Percentiles rank a stretch among this genome's conserved stretches.
phyloP scores from a whole-genome alignment of 106 monocot genomes.

The Cymbidium sinense region DNA sequence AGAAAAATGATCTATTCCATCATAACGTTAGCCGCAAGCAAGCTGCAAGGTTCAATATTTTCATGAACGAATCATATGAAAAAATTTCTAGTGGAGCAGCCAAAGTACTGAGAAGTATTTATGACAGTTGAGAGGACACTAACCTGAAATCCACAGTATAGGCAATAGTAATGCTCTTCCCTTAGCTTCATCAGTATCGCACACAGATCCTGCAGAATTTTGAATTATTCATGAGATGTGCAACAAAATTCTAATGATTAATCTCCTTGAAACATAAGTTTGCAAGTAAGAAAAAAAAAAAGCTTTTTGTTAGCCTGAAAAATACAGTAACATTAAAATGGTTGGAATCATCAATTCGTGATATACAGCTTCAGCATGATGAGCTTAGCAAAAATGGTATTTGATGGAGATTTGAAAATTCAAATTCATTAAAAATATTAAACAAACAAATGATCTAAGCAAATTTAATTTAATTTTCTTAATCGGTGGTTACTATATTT shows the following conservation, averaged over 20 bases:
- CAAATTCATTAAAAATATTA: no score
- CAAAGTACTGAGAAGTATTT: neutral
- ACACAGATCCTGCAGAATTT: constrained; percentile 58
- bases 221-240: neutral
- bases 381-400: neutral
- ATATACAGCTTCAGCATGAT: neutral
- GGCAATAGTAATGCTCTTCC: constrained; percentile 70
- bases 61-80: neutral
- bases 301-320: neutral
- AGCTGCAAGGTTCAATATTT: neutral
- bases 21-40: neutral
- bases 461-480: no score
- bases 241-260: neutral
- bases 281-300: neutral
- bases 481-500: no score
- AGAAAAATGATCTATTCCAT: neutral
- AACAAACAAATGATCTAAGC: no score
- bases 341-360: neutral
- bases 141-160: constrained; percentile 89
- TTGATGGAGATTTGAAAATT: no score
- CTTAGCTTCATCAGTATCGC: constrained; percentile 61
- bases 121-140: neutral
- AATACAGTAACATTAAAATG: neutral
- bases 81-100: neutral
- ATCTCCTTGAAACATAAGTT: neutral